These are phyloP conservation scores for Trypanosoma boissoni DNA, from an alignment of 208 protist species.

Conservation along the genomic window DNA sequence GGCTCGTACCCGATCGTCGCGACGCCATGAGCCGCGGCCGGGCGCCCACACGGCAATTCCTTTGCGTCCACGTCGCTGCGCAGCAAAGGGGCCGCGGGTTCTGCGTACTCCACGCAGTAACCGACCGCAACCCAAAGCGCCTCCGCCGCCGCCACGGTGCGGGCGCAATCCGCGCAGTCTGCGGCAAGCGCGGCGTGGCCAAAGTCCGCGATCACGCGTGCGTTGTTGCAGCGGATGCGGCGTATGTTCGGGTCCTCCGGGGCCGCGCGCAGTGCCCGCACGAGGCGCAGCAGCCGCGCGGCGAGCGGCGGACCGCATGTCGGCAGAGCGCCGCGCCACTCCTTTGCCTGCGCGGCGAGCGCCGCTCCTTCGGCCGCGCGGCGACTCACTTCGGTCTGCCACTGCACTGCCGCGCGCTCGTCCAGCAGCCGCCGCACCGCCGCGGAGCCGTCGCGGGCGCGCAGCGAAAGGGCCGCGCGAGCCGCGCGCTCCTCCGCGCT, in stretches of 20 bases:
- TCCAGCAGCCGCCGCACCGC: conserved; percentile 25
- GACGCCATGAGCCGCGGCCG: conserved; percentile 44
- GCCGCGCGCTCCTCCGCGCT: conserved; percentile 45
- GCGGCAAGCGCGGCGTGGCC: conserved; percentile 54
- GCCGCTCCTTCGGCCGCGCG: conserved; percentile 30
- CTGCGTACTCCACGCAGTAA: conserved; percentile 70
- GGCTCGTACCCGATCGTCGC: conserved; percentile 63
- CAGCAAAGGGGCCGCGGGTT: conserved; percentile 19
- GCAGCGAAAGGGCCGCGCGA: conserved; percentile 20
- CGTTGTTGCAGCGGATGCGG: conserved; percentile 71
- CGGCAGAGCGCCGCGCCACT: conserved; percentile 20
- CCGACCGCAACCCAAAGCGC: conserved; percentile 64
- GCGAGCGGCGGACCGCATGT: conserved; percentile 21
- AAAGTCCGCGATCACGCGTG: conserved; percentile 59
- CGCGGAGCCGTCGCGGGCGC: conserved; percentile 25
- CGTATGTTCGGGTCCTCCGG: conserved; percentile 82
- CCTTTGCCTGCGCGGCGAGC: not conserved
- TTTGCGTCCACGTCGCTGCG: conserved; percentile 19
- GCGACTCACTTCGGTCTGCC: conserved; percentile 43
- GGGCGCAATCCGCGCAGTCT: conserved; percentile 24
- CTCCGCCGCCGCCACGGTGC: conserved; percentile 33
- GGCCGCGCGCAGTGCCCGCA: conserved; percentile 43
- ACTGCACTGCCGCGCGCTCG: conserved; percentile 29
- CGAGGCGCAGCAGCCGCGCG: conserved; percentile 33
- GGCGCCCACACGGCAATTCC: conserved; percentile 66